Conservation (phyloP, 345 rosid species). For the Gossypium ekmanianum region DNA sequence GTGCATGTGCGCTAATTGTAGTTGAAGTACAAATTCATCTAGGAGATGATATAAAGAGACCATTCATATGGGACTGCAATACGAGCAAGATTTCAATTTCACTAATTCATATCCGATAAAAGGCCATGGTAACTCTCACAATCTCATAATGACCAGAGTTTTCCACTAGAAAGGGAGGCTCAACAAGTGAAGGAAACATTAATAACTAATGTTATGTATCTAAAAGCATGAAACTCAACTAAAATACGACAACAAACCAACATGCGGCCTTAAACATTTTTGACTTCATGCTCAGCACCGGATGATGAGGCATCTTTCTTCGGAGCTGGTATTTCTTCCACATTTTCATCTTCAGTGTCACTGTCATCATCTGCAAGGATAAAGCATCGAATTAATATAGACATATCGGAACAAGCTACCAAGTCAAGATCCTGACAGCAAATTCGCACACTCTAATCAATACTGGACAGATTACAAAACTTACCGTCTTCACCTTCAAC, state of each 20-base stretch:
- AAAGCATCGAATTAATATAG: not conserved
- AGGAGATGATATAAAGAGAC: too few species aligned
- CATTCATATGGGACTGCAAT: not conserved
- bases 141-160: not conserved
- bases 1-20: too few species aligned
- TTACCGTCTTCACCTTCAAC: conserved; percentile 27
- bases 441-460: not conserved
- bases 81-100: not conserved
- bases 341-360: conserved; percentile 32
- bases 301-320: conserved; percentile 20
- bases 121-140: not conserved
- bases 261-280: conserved; percentile 13
- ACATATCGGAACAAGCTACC: not conserved
- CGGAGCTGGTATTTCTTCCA: conserved; percentile 18
- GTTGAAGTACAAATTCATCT: too few species aligned
- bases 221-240: not conserved
- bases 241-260: not conserved
- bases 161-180: not conserved
- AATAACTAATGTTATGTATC: not conserved
- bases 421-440: not conserved
- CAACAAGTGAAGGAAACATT: not conserved
- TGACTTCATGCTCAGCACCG: conserved; percentile 16
- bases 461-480: not conserved
- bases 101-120: not conserved
- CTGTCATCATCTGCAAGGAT: conserved; percentile 32